Conservation (phyloP, 805 yeast species). For the Wickerhamomyces mucosus region DNA sequence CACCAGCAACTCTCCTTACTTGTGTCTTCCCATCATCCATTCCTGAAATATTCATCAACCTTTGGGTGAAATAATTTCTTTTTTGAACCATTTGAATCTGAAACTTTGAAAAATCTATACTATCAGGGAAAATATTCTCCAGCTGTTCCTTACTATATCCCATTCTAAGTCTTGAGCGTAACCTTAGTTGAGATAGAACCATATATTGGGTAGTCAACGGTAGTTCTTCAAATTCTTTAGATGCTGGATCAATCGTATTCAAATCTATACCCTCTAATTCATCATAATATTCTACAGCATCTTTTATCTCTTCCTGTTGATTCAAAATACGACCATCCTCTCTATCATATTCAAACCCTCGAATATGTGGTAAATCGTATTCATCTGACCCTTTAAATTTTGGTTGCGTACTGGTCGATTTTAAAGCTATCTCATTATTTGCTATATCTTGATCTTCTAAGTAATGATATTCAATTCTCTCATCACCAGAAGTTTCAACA, state of each 20-base stretch:
- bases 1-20: slow-evolving; percentile 67
- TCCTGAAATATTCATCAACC: slow-evolving; percentile 75
- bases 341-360: slow-evolving; percentile 39
- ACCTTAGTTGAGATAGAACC: slow-evolving; percentile 70
- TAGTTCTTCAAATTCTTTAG: slow-evolving; percentile 63
- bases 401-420: background rate
- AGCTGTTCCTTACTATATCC: slow-evolving; percentile 90
- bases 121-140: slow-evolving; percentile 69
- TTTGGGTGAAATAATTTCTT: slow-evolving; percentile 83
- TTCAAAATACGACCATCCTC: slow-evolving; percentile 69
- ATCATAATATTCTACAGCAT: slow-evolving; percentile 45
- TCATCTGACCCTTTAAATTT: slow-evolving; percentile 59
- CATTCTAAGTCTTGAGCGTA: slow-evolving; percentile 85
- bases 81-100: slow-evolving; percentile 90
- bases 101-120: slow-evolving; percentile 84
- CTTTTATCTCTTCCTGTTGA: slow-evolving; percentile 58
- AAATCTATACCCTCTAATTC: slow-evolving; percentile 63
- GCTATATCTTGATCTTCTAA: slow-evolving; percentile 24
- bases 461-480: slow-evolving; percentile 24
- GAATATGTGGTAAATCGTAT: slow-evolving; percentile 71
- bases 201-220: slow-evolving; percentile 85
- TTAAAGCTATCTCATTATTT: slow-evolving; percentile 4
- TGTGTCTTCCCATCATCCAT: slow-evolving; percentile 32
- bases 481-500: slow-evolving; percentile 6
- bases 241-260: slow-evolving; percentile 73